phyloP scores from a whole-genome alignment of 2,329 filamentous ascomycete species.

The Verruconis gallopava region DNA sequence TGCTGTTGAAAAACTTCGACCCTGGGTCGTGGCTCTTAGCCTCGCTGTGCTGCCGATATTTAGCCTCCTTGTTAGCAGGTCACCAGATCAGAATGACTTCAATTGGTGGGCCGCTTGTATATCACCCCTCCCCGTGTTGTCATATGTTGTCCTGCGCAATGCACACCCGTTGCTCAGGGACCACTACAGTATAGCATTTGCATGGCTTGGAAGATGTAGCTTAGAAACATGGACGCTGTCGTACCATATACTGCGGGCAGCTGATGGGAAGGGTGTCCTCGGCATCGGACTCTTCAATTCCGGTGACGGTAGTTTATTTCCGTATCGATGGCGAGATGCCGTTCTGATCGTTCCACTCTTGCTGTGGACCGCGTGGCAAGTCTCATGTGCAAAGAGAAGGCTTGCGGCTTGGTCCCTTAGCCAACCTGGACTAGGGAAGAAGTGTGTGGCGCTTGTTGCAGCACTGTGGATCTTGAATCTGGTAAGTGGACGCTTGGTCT shows the following conservation, averaged over 20 bases:
- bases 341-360: conserved; percentile 30
- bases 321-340: conserved; percentile 24
- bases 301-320: conserved; percentile 15
- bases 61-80: conserved; percentile 21
- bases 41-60: conserved; percentile 17
- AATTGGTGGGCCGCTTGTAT: conserved; percentile 40
- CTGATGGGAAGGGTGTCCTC: conserved; percentile 42
- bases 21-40: conserved; percentile 9
- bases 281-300: conserved; percentile 21
- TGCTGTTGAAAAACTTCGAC: background rate
- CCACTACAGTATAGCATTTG: conserved; percentile 34
- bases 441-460: conserved; percentile 1
- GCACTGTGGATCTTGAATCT: conserved; percentile 4
- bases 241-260: conserved; percentile 49
- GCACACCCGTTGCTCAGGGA: conserved; percentile 28
- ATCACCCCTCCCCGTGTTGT: conserved; percentile 41
- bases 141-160: conserved; percentile 42
- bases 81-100: conserved; percentile 31
- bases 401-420: conserved; percentile 25
- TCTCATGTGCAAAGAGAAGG: conserved; percentile 24
- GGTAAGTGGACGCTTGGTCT: background rate
- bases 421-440: background rate
- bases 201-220: conserved; percentile 43
- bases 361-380: conserved; percentile 28
- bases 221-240: conserved; percentile 49